These are phyloP conservation scores for Penicillium simplicissimum DNA, from an alignment of 495 filamentous ascomycete species.

Conservation along the genomic window DNA sequence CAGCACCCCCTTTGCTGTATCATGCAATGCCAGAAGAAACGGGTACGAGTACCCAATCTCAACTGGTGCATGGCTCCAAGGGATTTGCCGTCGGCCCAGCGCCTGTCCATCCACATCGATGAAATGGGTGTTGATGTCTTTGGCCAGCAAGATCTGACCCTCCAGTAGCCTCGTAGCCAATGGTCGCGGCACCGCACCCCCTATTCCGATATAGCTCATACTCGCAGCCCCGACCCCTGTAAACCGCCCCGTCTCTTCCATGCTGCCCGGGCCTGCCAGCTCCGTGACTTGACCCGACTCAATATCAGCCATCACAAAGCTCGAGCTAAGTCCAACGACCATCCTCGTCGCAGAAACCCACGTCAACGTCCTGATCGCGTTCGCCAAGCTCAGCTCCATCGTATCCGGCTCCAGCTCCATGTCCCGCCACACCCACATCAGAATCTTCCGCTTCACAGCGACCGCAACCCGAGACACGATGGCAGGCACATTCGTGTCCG, in stretches of 20 bases:
- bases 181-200: constrained; percentile 85
- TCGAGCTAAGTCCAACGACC: constrained; percentile 82
- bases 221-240: constrained; percentile 68
- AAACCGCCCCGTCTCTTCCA: constrained; percentile 65
- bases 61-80: constrained; percentile 86
- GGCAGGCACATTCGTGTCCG: constrained; percentile 78
- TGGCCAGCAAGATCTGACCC: constrained; percentile 83
- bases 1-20: constrained; percentile 78
- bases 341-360: constrained; percentile 87
- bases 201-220: constrained; percentile 95
- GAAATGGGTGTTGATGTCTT: constrained; percentile 94
- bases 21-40: constrained; percentile 85
- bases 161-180: constrained; percentile 79
- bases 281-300: constrained; percentile 67
- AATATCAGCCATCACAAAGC: constrained; percentile 89
- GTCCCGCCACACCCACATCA: constrained; percentile 95
- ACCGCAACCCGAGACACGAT: constrained; percentile 91
- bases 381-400: constrained; percentile 74
- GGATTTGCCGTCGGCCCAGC: constrained; percentile 81
- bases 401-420: constrained; percentile 78
- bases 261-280: constrained; percentile 74
- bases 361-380: constrained; percentile 77
- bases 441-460: constrained; percentile 82
- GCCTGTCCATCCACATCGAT: constrained; percentile 80
- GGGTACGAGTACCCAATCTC: constrained; percentile 94